Conservation (phyloP, 345 rosid species). For the Gossypium herbaceum region DNA sequence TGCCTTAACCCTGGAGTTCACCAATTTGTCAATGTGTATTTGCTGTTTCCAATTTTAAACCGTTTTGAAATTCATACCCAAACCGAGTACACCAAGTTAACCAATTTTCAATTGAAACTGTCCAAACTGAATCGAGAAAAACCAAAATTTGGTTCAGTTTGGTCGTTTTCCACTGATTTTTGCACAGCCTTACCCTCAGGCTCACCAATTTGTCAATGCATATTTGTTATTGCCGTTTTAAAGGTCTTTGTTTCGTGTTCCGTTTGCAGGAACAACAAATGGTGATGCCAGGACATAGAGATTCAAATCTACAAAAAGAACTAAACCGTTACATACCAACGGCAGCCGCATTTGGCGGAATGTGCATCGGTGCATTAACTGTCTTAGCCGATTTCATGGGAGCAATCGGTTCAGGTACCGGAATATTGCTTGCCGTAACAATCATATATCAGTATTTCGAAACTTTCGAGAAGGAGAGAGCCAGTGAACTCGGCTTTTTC, state of each 20-base stretch:
- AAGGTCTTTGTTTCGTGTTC: neutral
- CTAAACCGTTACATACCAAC: constrained; percentile 71
- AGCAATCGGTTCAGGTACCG: constrained; percentile 76
- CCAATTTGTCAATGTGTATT: no score
- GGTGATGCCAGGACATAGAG: constrained; percentile 85
- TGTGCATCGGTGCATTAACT: constrained; percentile 75
- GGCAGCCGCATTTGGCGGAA: constrained; percentile 75
- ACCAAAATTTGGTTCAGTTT: no score
- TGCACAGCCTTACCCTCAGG: no score
- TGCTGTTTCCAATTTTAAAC: no score
- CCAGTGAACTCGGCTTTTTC: constrained; percentile 70
- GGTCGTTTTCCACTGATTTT: no score
- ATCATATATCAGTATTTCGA: constrained; percentile 70
- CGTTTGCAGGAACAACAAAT: constrained; percentile 68
- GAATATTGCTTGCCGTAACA: constrained; percentile 66
- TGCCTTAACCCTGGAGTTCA: no score
- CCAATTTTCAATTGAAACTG: no score
- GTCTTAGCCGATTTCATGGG: constrained; percentile 82
- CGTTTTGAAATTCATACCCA: no score
- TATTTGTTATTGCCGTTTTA: neutral
- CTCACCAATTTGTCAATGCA: neutral
- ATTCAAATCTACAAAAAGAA: constrained; percentile 73
- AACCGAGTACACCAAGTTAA: no score
- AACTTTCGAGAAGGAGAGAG: constrained; percentile 74
- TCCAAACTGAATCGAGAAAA: no score